Conservation (phyloP, 768 basidiomycete species). For the Termitomyces sp. region DNA sequence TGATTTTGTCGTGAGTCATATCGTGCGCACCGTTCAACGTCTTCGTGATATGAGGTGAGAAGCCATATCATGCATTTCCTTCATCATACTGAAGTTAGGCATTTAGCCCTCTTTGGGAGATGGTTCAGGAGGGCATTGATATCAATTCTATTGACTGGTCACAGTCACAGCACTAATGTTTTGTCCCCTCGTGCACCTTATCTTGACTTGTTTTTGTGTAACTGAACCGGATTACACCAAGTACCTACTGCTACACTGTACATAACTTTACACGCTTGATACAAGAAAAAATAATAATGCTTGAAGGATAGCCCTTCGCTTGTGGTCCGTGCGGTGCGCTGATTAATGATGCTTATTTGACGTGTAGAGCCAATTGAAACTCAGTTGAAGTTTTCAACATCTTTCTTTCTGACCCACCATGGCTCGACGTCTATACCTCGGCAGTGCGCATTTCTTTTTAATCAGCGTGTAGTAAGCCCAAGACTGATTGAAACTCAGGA, state of each 20-base stretch:
- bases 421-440: conserved; percentile 84
- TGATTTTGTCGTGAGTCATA: conserved; percentile 88
- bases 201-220: conserved; percentile 1
- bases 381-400: conserved; percentile 32
- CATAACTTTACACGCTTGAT: neutral
- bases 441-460: conserved; percentile 47
- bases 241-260: neutral
- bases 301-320: neutral
- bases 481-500: conserved; percentile 36
- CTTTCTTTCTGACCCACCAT: conserved; percentile 46
- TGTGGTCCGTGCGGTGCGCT: conserved; percentile 6
- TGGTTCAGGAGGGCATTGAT: conserved; percentile 99
- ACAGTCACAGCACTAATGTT: conserved; percentile 79
- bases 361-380: conserved; percentile 44
- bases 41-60: conserved; percentile 91
- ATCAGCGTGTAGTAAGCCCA: neutral
- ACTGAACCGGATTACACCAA: neutral
- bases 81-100: conserved; percentile 5
- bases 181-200: conserved; percentile 10
- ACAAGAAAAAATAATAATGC: neutral
- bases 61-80: neutral
- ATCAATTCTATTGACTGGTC: conserved; percentile 95
- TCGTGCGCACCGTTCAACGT: conserved; percentile 80
- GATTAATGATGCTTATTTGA: conserved; percentile 12
- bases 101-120: conserved; percentile 92